A percentile compares a stretch with the other conserved stretches of the same genome.
These are phyloP conservation scores for Curvularia verruculosa DNA, from an alignment of 2,329 filamentous ascomycete species.

Conservation along the genomic window DNA sequence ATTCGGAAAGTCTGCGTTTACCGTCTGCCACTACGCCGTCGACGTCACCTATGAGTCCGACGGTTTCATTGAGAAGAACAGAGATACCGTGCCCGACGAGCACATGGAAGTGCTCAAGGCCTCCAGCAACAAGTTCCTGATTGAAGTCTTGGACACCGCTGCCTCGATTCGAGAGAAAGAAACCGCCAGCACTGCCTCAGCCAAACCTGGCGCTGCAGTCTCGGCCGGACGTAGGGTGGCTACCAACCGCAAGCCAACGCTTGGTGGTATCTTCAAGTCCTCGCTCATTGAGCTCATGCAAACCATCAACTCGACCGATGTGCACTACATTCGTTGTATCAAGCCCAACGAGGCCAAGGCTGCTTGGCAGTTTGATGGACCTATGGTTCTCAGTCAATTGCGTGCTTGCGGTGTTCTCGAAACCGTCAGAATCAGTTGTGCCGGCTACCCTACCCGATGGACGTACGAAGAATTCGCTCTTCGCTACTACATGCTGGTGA, in stretches of 20 bases:
- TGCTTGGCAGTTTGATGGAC: constrained; percentile 96
- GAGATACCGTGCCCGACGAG: constrained; percentile 97
- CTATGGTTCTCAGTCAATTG: constrained; percentile 97
- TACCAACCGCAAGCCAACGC: constrained; percentile 92
- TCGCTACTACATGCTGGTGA: constrained; percentile 97
- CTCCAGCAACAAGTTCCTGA: constrained; percentile 84
- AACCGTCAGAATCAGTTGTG: constrained; percentile 95
- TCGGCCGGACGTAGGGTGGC: constrained; percentile 82
- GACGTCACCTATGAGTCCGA: constrained; percentile 99
- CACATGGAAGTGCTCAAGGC: constrained; percentile 91
- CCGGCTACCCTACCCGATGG: constrained; percentile 96
- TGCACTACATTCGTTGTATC: constrained; percentile 98
- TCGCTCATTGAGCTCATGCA: constrained; percentile 97
- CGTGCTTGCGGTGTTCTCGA: constrained; percentile 98
- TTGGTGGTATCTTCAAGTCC: constrained; percentile 98
- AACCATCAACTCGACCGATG: constrained; percentile 97
- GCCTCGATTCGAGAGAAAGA: constrained; percentile 91
- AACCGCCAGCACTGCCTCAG: constrained; percentile 64
- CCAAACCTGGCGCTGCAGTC: constrained; percentile 69
- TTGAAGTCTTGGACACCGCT: constrained; percentile 82
- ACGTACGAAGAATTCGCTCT: constrained; percentile 98
- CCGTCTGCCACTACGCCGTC: constrained; percentile 96
- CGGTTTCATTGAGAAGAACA: constrained; percentile 99
- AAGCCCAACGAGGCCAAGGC: constrained; percentile 98
- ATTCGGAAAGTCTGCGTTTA: constrained; percentile 97